Conservation (phyloP, 176 grass and related monocot species). For the Carex littledalei region DNA sequence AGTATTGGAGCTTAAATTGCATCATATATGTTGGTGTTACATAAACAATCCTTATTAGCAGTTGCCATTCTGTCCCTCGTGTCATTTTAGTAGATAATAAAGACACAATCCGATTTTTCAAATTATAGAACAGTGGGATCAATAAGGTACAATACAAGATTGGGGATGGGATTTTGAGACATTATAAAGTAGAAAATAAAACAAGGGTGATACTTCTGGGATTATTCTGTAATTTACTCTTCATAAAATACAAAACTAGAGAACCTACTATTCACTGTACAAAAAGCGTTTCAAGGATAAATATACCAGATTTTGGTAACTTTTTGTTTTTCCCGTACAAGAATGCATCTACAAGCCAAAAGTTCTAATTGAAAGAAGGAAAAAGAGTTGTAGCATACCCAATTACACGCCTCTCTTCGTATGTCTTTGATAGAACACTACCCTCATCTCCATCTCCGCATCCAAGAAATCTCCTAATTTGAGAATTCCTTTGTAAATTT, state of each 20-base stretch:
- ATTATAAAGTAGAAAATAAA: background rate
- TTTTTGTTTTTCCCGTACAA: background rate
- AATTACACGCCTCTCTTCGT: constrained; percentile 75
- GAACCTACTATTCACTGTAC: background rate
- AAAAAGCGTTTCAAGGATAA: background rate
- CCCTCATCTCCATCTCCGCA: constrained; percentile 84
- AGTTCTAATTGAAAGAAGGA: background rate
- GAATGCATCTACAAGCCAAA: background rate
- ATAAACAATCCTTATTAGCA: background rate
- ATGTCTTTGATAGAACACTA: constrained; percentile 73
- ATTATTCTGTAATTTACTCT: background rate
- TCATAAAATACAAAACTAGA: background rate
- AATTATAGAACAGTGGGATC: background rate
- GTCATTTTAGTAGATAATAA: background rate
- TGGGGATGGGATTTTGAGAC: background rate
- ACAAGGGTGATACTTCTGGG: background rate
- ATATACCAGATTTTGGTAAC: background rate
- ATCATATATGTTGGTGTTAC: background rate
- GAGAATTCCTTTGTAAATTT: constrained; percentile 24
- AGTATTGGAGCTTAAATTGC: background rate
- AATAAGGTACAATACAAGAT: background rate
- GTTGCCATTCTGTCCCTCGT: background rate
- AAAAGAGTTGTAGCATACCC: constrained; percentile 40
- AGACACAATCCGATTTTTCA: background rate
- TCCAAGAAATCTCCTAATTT: constrained; percentile 73